These are phyloP conservation scores for Lactarius trivialis DNA, from an alignment of 768 basidiomycete genomes.

Conservation along the genomic window DNA sequence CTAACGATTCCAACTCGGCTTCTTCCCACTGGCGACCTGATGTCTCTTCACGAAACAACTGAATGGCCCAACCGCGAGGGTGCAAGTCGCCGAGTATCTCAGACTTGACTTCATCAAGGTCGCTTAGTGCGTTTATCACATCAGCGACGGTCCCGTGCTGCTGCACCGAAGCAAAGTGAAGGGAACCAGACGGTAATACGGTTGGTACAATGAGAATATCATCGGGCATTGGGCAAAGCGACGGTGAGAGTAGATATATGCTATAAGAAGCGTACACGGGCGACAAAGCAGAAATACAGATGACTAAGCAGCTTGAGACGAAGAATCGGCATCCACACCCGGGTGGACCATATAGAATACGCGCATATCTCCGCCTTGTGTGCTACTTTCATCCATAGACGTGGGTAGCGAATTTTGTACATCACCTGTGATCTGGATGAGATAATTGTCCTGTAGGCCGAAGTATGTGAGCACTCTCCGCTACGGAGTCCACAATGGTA, in stretches of 20 bases:
- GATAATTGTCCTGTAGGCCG: slow-evolving; percentile 62
- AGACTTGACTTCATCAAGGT: slow-evolving; percentile 41
- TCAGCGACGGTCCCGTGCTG: slow-evolving; percentile 51
- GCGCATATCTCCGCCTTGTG: slow-evolving; percentile 51
- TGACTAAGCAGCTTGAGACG: slow-evolving; percentile 14
- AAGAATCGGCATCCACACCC: slow-evolving; percentile 63
- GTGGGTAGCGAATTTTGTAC: slow-evolving; percentile 69
- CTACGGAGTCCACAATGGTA: background rate
- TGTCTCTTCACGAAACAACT: slow-evolving; percentile 51
- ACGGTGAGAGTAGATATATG: background rate
- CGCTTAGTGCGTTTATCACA: slow-evolving; percentile 47
- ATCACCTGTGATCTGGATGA: slow-evolving; percentile 79
- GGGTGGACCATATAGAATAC: slow-evolving; percentile 91
- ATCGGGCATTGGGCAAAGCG: slow-evolving; percentile 33
- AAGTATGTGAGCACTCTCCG: background rate
- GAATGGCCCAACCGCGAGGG: slow-evolving; percentile 63
- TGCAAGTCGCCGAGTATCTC: slow-evolving; percentile 53
- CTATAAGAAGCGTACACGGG: slow-evolving; percentile 1
- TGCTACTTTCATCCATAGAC: slow-evolving; percentile 55
- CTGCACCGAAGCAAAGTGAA: slow-evolving; percentile 56
- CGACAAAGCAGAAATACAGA: background rate
- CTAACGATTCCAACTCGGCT: slow-evolving; percentile 56
- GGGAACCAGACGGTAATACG: slow-evolving; percentile 48
- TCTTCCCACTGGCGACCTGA: slow-evolving; percentile 65
- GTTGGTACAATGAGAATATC: slow-evolving; percentile 50